Conservation (phyloP, 2,329 filamentous ascomycete genomes). For the Ilyonectria mors-panacis region DNA sequence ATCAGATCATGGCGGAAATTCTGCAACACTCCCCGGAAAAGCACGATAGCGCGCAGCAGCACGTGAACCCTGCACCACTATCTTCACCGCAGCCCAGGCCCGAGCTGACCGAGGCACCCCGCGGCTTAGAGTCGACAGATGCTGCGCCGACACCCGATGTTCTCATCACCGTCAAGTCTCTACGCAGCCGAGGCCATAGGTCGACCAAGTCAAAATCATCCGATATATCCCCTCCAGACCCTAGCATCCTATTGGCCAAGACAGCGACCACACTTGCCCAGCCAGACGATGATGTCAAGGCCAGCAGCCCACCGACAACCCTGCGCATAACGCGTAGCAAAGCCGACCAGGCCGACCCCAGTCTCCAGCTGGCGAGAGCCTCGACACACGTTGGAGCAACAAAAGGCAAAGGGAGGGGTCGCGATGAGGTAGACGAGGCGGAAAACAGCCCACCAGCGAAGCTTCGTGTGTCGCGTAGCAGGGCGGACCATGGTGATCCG, state of each 20-base stretch:
- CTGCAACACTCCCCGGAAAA: conserved; percentile 46
- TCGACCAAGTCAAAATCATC: conserved; percentile 44
- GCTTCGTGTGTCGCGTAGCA: conserved; percentile 50
- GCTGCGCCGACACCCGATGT: conserved; percentile 41
- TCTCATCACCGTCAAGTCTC: conserved; percentile 48
- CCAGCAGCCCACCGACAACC: conserved; percentile 37
- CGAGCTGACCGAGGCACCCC: conserved; percentile 27
- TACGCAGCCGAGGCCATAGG: conserved; percentile 49
- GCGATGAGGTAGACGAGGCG: conserved; percentile 33
- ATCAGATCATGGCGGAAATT: conserved; percentile 51
- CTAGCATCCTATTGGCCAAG: conserved; percentile 50
- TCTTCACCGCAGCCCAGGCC: conserved; percentile 30
- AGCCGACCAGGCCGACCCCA: conserved; percentile 43
- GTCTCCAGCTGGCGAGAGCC: conserved; percentile 42
- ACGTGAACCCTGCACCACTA: conserved; percentile 31
- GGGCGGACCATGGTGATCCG: conserved; percentile 39
- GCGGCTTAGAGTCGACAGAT: conserved; percentile 29
- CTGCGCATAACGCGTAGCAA: conserved; percentile 49
- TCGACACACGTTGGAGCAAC: conserved; percentile 32
- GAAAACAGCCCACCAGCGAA: conserved; percentile 41
- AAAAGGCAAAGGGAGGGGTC: conserved; percentile 41
- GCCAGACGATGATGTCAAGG: conserved; percentile 32
- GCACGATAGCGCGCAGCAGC: conserved; percentile 15
- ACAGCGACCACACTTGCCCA: conserved; percentile 32
- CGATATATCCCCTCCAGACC: conserved; percentile 45